Base-by-base conservation (phyloP, 768 basidiomycete species). In the Coprinellus aureogranulatus region DNA sequence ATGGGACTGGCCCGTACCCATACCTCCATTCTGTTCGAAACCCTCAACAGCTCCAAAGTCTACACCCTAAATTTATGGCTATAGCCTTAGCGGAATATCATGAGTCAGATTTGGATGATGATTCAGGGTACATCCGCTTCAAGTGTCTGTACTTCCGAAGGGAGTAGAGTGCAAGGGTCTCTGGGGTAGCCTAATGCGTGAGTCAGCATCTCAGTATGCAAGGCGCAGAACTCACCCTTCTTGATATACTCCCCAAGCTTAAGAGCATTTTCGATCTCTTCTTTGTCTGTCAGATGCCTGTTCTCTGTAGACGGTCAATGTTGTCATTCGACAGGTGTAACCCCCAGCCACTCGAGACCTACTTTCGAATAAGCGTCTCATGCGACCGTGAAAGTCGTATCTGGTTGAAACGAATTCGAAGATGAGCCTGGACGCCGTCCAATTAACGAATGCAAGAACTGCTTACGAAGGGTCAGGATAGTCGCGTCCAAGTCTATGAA, bases 91-190 rank as follows among this genome's bases (percentile, higher is more conserved):
- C 14, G 16, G 8, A 44, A 18, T n/a, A 45, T 62, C 52, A 70
- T 37, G 70, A 66, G 31, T 70, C 68, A 47, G 65, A 63, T 53
- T 63, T 54, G 27, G 67, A 68, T 26, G 53, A 58, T 2, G 65
- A 67, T 44, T 54, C 56, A 20, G 83, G 82, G 66, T 93, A 93
- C 77, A 86, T 85, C 56, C 86, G 79, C 66, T 83, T 88, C 60
- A 94, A 72, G 67, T 92, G 82, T 46, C 92, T 83, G 64, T 93
- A 94, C 71, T 94, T 94, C 61, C 88, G 81, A 44, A 94, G 72
- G 1, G 89, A 86, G 64, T 94, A 93, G 22, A 94, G 70, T 0
- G 91, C 90, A 44, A 93, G 76, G 0, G 90, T 92, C 74, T 93
- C 91, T 92, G 58, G 27, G 46, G 54, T 25, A 31, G 40, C 49